Evolutionary conservation across 139 green algal genomes (phyloP).

Genomic region (Dunaliella primolecta): DNA sequence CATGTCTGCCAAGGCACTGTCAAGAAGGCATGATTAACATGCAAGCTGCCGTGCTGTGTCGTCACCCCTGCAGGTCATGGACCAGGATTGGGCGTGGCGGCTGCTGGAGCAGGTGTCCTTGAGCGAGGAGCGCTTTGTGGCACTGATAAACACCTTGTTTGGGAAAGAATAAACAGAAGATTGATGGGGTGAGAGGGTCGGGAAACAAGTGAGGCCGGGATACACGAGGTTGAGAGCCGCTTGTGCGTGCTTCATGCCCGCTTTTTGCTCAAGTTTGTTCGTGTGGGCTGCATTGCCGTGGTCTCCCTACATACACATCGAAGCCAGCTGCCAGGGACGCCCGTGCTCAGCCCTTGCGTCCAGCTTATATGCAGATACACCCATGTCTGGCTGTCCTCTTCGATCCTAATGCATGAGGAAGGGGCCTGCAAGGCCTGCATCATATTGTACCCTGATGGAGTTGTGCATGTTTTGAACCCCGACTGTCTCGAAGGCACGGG

Average conservation of each 20-base stretch:
- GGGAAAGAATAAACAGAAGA: background rate
- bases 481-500: background rate
- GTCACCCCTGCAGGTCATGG: constrained; percentile 37
- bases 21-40: no score
- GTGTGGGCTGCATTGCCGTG: no score
- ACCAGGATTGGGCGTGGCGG: constrained; percentile 56
- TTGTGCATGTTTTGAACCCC: background rate
- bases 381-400: no score
- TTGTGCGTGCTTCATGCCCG: background rate
- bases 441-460: no score
- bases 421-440: no score
- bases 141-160: background rate
- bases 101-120: constrained; percentile 71
- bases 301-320: no score
- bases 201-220: background rate
- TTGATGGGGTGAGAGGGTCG: background rate
- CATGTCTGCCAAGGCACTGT: no score
- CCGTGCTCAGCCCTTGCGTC: background rate
- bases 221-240: background rate
- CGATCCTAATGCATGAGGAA: no score
- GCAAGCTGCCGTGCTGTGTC: no score
- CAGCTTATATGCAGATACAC: no score
- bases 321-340: no score
- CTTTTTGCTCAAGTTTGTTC: background rate
- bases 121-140: constrained; percentile 43